Percentiles rank a stretch among this genome's conserved stretches.
These are phyloP conservation scores for Mortierella alpina DNA, from an alignment of 192 early-diverging fungal species.

Conservation along the genomic window DNA sequence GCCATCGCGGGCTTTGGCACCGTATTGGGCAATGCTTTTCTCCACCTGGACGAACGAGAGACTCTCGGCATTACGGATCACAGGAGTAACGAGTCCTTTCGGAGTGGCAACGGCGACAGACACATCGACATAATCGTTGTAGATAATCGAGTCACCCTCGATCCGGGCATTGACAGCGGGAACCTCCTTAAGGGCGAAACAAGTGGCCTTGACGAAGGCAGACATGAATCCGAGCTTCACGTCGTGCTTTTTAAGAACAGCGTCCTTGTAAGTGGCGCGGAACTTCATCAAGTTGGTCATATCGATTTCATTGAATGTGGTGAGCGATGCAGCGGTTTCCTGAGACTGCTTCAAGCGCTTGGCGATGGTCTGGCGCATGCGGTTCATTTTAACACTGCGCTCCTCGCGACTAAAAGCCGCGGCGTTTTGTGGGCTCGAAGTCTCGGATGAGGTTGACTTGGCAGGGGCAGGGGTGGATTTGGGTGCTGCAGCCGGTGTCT, in stretches of 20 bases:
- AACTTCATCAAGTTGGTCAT: constrained; percentile 96
- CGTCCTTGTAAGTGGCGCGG: constrained; percentile 94
- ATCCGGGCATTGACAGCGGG: constrained; percentile 96
- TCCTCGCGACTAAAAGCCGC: constrained; percentile 55
- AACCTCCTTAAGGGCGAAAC: constrained; percentile 86
- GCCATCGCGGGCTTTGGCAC: constrained; percentile 91
- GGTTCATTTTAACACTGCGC: constrained; percentile 91
- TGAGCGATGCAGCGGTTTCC: constrained; percentile 95
- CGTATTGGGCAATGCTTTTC: constrained; percentile 89
- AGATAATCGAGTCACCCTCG: constrained; percentile 91
- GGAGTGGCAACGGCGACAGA: constrained; percentile 97
- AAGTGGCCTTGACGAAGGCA: constrained; percentile 93
- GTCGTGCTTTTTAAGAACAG: constrained; percentile 91
- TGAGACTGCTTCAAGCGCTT: constrained; percentile 97
- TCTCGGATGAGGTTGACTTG: constrained; percentile 25
- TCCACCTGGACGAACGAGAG: constrained; percentile 88
- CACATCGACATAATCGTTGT: constrained; percentile 95
- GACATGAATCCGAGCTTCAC: constrained; percentile 99
- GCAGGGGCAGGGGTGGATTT: constrained; percentile 35
- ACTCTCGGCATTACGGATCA: constrained; percentile 93
- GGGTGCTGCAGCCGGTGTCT: constrained; percentile 46
- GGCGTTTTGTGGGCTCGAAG: constrained; percentile 43
- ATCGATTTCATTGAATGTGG: constrained; percentile 99
- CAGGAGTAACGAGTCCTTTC: constrained; percentile 98
- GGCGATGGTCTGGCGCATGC: constrained; percentile 95